phyloP scores from a whole-genome alignment of 768 basidiomycete genomes.

The Tephrocybe sp. region DNA sequence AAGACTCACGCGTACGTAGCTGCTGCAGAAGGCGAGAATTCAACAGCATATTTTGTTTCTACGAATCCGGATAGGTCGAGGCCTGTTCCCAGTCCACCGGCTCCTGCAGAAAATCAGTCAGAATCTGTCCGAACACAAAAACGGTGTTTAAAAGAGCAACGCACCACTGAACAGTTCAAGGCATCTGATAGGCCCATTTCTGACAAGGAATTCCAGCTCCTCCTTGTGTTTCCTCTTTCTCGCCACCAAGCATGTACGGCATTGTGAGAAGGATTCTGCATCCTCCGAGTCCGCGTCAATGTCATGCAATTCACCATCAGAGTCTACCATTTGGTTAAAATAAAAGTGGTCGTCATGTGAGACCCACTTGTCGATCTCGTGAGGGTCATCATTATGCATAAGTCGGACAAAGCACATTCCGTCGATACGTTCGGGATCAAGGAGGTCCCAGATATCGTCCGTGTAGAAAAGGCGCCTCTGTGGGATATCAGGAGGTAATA shows the following conservation, averaged over 20 bases:
- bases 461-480: slow-evolving; percentile 45
- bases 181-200: slow-evolving; percentile 47
- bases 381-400: slow-evolving; percentile 20
- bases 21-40: slow-evolving; percentile 62
- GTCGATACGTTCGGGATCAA: slow-evolving; percentile 40
- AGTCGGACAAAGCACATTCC: slow-evolving; percentile 53
- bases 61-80: slow-evolving; percentile 60
- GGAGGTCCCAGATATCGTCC: slow-evolving; percentile 16
- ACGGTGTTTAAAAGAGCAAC: slow-evolving; percentile 10
- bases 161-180: slow-evolving; percentile 71
- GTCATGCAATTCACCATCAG: not conserved
- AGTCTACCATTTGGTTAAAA: slow-evolving; percentile 33
- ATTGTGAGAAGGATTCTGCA: slow-evolving; percentile 29
- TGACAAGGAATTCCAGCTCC: slow-evolving; percentile 25
- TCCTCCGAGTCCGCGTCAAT: not conserved
- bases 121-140: not conserved
- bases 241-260: slow-evolving; percentile 35
- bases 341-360: slow-evolving; percentile 59
- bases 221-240: slow-evolving; percentile 28
- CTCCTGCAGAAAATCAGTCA: slow-evolving; percentile 41
- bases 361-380: slow-evolving; percentile 45
- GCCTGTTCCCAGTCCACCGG: slow-evolving; percentile 72
- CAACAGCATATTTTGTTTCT: slow-evolving; percentile 66
- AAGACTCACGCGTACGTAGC: slow-evolving; percentile 52
- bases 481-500: not conserved